Evolutionary conservation across 179 eudicot genomes (phyloP), one percentile per base, ranked within the genome.

Genomic region (Heliamphora pulchella): DNA sequence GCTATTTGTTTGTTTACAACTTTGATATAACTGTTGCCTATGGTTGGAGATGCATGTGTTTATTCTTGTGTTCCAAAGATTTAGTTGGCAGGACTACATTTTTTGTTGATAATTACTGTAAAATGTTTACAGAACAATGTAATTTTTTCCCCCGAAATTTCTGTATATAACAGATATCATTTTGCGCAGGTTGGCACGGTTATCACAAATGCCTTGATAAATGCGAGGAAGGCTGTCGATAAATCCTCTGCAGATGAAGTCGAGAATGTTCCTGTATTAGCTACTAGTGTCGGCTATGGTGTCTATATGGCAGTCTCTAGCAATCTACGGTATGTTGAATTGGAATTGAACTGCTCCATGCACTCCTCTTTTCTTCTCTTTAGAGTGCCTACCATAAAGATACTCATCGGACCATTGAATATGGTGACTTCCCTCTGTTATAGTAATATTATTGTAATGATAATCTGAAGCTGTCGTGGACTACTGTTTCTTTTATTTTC

Each of bases 251-350:
- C 85, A 5, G 98, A 87, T 17, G 94, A 92, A 81, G 86, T 88
- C 6, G 96, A 96, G 84, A 90, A 87, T 86, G 88, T 96, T 68
- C 99, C 99, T 74, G 75, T 94, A 69, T 50, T 96, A 71, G 82
- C 98, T 81, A 96, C 99, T 20, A 96, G 97, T 85, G 89, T 86
- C 15, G 94, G 86, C 53, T 96, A 96, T 81, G 99, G 98, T 83
- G 92, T 89, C 74, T 96, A 96, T 79, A 91, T 96, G 99, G 93
- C 96, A 43, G 82, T 96, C 77, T 94, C 99, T 51, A 96, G 99
- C 91, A 96, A 96, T 83, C 90, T 96, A 2, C 89, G 99, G 99
- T 96, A 87, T 47, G 89, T 86, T 39, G 43, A 1, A 47, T 67
- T 43, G 53, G 43, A 46, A 39, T 6, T 66, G 31, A 39, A n/a